Base-by-base conservation (phyloP, 306 rosid genomes). In the Quillaja saponaria region DNA sequence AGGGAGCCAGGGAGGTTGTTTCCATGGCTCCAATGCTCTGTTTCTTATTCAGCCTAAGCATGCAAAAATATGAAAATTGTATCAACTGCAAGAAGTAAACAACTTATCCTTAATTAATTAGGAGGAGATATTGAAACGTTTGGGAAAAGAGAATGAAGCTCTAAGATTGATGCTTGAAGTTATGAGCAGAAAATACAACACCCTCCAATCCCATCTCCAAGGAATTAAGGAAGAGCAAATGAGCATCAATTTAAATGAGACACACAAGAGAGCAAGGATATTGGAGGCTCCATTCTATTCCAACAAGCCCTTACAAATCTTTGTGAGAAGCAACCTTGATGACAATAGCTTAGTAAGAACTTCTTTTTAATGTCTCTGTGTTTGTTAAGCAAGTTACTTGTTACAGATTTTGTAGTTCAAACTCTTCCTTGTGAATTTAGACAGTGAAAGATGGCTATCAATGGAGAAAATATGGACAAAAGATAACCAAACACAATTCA, bases 391-490 rank as follows among this genome's bases (percentile, higher is more conserved):
- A 49, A 6, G 16, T 50, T 1, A 16, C 13, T 11, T 21, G 49
- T 37, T 15, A 49, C 16, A 28, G 58, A 21, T 62, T 63, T 1
- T 12, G 6, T 16, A 40, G 8, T 12, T 56, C 15, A 38, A 19
- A 4, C 4, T 31, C 6, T 39, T 34, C 7, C 16, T 7, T 13
- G 10, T 45, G n/a, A 8, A n/a, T 12, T 15, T 52, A 78, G 82
- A 42, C 15, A 1, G 71, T 87, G 53, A 78, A 60, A 61, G 95
- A 87, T 72, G 91, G 91, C 0, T 78, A 78, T 50, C 87, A 78
- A 39, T 87, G 96, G 96, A 82, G 91, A 54, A 87, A 87, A 79
- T 87, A 87, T 69, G 96, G 96, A 11, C 91, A 87, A 55, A 87
- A 87, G 70, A 87, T 87, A 31, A 87, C 96, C 55, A 87, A 87